phyloP scores from a whole-genome alignment of 805 yeast species.

The Deakozyma indianensis region DNA sequence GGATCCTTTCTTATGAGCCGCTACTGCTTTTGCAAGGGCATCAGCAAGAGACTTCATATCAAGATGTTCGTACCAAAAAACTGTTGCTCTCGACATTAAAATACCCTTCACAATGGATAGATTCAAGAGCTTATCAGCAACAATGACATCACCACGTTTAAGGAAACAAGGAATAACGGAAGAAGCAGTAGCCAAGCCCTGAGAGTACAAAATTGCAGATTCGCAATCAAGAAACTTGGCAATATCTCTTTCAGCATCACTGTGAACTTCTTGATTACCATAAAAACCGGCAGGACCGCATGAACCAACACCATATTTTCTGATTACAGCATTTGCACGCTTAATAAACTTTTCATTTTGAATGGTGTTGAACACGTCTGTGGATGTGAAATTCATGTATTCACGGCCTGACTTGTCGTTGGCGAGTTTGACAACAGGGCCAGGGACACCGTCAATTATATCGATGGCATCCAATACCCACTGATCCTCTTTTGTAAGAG shows the following conservation, averaged over 20 bases:
- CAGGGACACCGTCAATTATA: constrained; percentile 40
- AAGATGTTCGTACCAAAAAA: constrained; percentile 65
- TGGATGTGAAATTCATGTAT: constrained; percentile 53
- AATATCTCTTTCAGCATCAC: constrained; percentile 58
- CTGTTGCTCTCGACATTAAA: constrained; percentile 70
- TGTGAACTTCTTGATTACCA: constrained; percentile 89
- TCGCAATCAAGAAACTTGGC: constrained; percentile 67
- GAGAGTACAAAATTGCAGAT: constrained; percentile 76
- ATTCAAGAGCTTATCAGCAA: constrained; percentile 69
- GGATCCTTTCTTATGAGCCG: constrained; percentile 50
- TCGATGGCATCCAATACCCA: constrained; percentile 56
- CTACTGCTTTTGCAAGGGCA: constrained; percentile 41
- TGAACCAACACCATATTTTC: constrained; percentile 83
- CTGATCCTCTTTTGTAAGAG: constrained; percentile 32
- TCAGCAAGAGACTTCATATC: constrained; percentile 71
- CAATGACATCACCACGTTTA: constrained; percentile 85
- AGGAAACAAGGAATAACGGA: constrained; percentile 87
- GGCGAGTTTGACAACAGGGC: constrained; percentile 21
- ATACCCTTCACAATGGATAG: constrained; percentile 80
- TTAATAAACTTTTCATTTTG: constrained; percentile 30
- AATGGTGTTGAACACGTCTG: constrained; percentile 58
- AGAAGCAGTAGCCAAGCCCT: constrained; percentile 75
- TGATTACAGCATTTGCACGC: constrained; percentile 44
- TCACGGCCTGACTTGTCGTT: constrained; percentile 15
- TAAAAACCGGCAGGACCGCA: constrained; percentile 98